Percentiles rank a stretch among this genome's conserved stretches.
Conservation (phyloP, 2,329 filamentous ascomycete genomes). For the Hypoxylon sp. region DNA sequence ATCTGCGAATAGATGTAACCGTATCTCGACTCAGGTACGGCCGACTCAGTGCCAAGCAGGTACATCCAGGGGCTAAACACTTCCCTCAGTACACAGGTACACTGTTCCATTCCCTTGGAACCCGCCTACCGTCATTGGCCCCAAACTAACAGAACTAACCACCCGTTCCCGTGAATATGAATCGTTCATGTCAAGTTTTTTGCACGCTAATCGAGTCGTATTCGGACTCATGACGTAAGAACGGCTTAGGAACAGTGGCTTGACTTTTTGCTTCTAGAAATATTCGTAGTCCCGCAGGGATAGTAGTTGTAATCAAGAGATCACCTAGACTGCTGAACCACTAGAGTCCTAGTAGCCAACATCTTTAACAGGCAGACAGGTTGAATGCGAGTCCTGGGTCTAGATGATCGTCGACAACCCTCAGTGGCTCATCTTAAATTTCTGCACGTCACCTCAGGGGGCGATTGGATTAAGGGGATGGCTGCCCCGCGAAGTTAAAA, state of each 20-base stretch:
- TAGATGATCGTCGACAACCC: neutral
- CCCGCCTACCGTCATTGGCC: neutral
- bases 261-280: neutral
- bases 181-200: conserved; percentile 31
- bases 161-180: neutral
- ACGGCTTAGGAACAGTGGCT: neutral
- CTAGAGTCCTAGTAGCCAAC: neutral
- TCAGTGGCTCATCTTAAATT: neutral
- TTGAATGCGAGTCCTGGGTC: neutral
- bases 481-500: neutral
- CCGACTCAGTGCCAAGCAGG: neutral
- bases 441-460: neutral
- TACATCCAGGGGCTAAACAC: conserved; percentile 7
- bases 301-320: neutral
- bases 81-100: neutral
- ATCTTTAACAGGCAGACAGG: neutral
- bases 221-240: conserved; percentile 15
- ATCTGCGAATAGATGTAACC: neutral
- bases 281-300: conserved; percentile 2
- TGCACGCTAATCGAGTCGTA: neutral
- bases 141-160: neutral
- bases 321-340: conserved; percentile 7
- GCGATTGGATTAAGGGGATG: neutral
- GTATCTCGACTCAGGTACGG: neutral
- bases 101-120: conserved; percentile 22